These are phyloP conservation scores for Bondarzewia mesenterica DNA, from an alignment of 1,284 basidiomycete genomes.

Conservation along the genomic window DNA sequence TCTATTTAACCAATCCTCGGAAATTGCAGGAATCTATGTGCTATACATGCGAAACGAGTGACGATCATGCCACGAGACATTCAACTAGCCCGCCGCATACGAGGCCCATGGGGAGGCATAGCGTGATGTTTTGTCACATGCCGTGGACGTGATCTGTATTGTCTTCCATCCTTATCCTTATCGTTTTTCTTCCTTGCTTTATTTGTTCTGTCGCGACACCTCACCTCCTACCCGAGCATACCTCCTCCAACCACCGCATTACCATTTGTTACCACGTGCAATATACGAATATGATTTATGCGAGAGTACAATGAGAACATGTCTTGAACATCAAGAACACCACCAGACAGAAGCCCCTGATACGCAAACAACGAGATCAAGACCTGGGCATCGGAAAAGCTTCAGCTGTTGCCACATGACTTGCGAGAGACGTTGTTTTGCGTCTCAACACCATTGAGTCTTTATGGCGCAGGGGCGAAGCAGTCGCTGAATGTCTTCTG, in stretches of 20 bases:
- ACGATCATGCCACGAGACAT: conserved; percentile 99
- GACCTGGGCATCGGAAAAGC: no score
- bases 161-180: background rate
- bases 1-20: conserved; percentile 5
- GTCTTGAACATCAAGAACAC: no score
- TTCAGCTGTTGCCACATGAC: no score
- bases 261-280: background rate
- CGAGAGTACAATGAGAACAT: no score
- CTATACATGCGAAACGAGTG: conserved; percentile 97
- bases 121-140: background rate
- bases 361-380: no score
- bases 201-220: background rate
- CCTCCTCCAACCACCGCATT: background rate
- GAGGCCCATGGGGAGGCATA: conserved; percentile 66
- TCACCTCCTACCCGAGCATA: background rate
- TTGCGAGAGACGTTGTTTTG: no score
- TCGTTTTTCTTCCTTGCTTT: background rate
- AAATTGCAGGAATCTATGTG: conserved; percentile 74
- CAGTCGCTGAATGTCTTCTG: no score
- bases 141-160: background rate
- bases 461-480: no score
- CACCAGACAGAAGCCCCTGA: no score
- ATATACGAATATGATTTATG: no score
- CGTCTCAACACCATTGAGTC: no score
- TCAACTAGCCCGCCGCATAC: conserved; percentile 89